Percentiles rank a stretch among this genome's conserved stretches.
Conservation (phyloP, 352 stramenopile species). For the Phytophthora aleatoria region DNA sequence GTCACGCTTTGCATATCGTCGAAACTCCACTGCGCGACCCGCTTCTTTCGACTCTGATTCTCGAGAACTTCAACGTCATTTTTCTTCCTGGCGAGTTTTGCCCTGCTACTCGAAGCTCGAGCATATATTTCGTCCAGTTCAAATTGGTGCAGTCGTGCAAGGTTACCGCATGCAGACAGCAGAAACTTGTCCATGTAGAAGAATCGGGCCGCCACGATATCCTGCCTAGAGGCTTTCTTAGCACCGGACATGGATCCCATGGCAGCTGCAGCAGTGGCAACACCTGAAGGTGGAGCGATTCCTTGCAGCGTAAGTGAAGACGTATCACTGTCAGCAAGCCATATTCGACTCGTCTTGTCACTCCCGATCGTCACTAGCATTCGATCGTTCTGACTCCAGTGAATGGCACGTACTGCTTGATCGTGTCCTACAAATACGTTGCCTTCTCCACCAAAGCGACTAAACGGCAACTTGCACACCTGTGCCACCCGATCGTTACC, state of each 20-base stretch:
- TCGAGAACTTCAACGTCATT: slow-evolving; percentile 46
- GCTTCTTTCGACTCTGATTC: slow-evolving; percentile 72
- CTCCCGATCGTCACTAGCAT: slow-evolving; percentile 70
- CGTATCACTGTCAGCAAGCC: slow-evolving; percentile 65
- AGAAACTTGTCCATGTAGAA: slow-evolving; percentile 92
- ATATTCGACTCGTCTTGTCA: slow-evolving; percentile 75
- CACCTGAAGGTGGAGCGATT: slow-evolving; percentile 31
- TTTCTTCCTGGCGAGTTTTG: slow-evolving; percentile 26
- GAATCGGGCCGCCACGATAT: slow-evolving; percentile 75
- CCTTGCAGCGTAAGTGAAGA: slow-evolving; percentile 65
- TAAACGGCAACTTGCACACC: slow-evolving; percentile 73
- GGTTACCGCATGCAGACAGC: slow-evolving; percentile 66
- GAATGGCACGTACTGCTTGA: slow-evolving; percentile 62
- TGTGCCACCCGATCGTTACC: slow-evolving; percentile 69
- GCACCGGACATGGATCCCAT: slow-evolving; percentile 38
- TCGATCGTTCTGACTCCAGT: slow-evolving; percentile 79
- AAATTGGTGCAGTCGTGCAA: slow-evolving; percentile 73
- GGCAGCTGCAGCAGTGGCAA: slow-evolving; percentile 36
- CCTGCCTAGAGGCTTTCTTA: slow-evolving; percentile 55
- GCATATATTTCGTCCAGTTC: slow-evolving; percentile 68
- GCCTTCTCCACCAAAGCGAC: slow-evolving; percentile 64
- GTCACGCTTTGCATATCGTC: slow-evolving; percentile 75
- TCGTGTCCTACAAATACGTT: slow-evolving; percentile 77
- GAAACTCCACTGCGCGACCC: slow-evolving; percentile 65
- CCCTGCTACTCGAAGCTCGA: slow-evolving; percentile 35